A percentile compares a stretch with the other conserved stretches of the same genome.
phyloP scores from a whole-genome alignment of 2,329 filamentous ascomycete genomes.

The Lizonia empirigonia region DNA sequence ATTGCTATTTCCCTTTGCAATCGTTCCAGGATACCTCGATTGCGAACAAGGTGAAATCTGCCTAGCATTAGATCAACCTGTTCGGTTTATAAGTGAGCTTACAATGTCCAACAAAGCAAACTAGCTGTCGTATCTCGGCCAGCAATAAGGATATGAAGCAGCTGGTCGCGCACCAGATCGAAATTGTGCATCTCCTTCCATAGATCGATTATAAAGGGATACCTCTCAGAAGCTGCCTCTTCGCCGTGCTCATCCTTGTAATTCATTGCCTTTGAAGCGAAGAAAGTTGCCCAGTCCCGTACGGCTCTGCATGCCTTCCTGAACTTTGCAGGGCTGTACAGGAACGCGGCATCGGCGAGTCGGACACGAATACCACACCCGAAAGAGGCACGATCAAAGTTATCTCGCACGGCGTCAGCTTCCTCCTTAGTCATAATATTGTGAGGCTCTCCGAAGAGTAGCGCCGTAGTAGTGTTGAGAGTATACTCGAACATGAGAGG shows the following conservation, averaged over 20 bases:
- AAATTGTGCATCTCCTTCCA: too few relatives aligned
- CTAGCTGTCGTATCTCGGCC: conserved; percentile 83
- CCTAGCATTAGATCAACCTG: neutral
- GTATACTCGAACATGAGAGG: conserved; percentile 45
- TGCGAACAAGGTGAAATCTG: neutral
- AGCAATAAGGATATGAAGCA: conserved; percentile 80
- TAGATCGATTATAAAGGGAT: conserved; percentile 22
- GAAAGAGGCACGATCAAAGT: too few relatives aligned
- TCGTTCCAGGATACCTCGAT: conserved; percentile 18
- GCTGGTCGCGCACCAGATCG: conserved; percentile 9
- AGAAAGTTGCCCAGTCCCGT: too few relatives aligned
- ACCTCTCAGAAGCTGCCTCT: conserved; percentile 15
- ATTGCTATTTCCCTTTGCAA: neutral
- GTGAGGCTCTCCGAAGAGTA: conserved; percentile 40
- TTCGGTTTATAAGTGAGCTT: neutral
- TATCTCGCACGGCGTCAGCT: too few relatives aligned
- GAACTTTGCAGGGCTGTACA: too few relatives aligned
- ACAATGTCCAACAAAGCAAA: conserved; percentile 56
- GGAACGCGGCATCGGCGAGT: too few relatives aligned
- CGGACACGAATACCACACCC: too few relatives aligned
- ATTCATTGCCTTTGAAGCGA: too few relatives aligned
- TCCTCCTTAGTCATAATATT: too few relatives aligned
- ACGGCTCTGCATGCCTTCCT: too few relatives aligned
- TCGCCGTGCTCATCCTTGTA: too few relatives aligned
- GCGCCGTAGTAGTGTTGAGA: conserved; percentile 37